A percentile compares a stretch with the other conserved stretches of the same genome.
These are phyloP conservation scores for Penicillium antarcticum DNA, from an alignment of 495 filamentous ascomycete genomes.

Conservation along the genomic window DNA sequence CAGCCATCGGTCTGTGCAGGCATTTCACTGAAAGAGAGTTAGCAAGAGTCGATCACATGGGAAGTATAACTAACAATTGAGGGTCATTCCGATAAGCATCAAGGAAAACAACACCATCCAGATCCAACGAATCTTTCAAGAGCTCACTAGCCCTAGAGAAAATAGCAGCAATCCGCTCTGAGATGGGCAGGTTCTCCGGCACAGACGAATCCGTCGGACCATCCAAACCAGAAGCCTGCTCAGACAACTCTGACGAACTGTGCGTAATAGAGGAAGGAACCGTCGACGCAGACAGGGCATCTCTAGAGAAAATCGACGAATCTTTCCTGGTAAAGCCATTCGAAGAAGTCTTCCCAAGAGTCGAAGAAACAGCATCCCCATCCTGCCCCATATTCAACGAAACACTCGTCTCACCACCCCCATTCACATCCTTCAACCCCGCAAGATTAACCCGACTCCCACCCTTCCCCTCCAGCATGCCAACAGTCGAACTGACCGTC, in stretches of 20 bases:
- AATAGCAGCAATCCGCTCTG: constrained; percentile 17
- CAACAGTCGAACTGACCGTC: not conserved
- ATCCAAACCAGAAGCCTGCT: not conserved
- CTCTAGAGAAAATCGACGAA: not conserved
- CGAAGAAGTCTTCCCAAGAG: not conserved
- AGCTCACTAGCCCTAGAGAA: constrained; percentile 31
- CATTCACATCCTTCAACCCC: not conserved
- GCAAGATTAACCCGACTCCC: not conserved
- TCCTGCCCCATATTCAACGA: not conserved
- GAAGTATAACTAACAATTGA: constrained; percentile 1
- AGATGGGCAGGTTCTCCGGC: not conserved
- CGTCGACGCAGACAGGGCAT: not conserved
- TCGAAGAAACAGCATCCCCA: not conserved
- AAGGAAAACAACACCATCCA: constrained; percentile 37
- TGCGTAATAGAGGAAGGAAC: constrained; percentile 6
- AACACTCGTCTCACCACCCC: not conserved
- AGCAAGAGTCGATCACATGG: not conserved
- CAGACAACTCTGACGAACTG: constrained; percentile 1
- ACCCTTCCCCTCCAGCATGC: not conserved
- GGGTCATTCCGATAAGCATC: constrained; percentile 21
- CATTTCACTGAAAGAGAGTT: not conserved
- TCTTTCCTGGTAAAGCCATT: not conserved
- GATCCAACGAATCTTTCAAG: constrained; percentile 31
- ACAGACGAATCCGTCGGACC: not conserved
- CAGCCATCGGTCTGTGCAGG: not conserved